phyloP scores from a whole-genome alignment of 805 yeast species.

The Maudiozyma bulderi region DNA sequence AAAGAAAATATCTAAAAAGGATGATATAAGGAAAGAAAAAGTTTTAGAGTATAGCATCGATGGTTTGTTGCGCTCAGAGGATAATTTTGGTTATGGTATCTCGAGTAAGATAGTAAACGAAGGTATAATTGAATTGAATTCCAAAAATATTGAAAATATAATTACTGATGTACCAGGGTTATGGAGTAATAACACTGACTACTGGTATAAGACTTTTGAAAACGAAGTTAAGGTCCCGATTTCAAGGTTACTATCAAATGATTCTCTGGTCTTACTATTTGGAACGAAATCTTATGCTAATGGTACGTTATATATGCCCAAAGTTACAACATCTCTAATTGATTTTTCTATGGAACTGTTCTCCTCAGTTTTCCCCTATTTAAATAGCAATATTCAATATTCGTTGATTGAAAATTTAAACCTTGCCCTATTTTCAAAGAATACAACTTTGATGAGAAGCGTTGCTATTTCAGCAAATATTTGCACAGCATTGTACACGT shows the following conservation, averaged over 20 bases:
- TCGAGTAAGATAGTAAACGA: slow-evolving; percentile 38
- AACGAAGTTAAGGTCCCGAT: slow-evolving; percentile 30
- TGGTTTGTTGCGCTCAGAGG: slow-evolving; percentile 24
- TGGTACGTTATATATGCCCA: slow-evolving; percentile 28
- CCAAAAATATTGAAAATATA: slow-evolving; percentile 7
- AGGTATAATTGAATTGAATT: slow-evolving; percentile 32
- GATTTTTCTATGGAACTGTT: slow-evolving; percentile 75
- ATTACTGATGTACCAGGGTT: slow-evolving; percentile 21
- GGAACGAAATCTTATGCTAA: slow-evolving; percentile 11
- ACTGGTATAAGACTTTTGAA: slow-evolving; percentile 32
- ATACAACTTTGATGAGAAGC: slow-evolving; percentile 26
- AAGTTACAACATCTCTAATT: slow-evolving; percentile 45
- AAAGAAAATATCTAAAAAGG: slow-evolving; percentile 10
- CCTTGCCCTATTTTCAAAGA: slow-evolving; percentile 39
- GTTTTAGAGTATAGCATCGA: slow-evolving; percentile 14
- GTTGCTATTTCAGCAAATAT: slow-evolving; percentile 52
- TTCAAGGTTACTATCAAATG: slow-evolving; percentile 34
- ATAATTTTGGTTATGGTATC: slow-evolving; percentile 43
- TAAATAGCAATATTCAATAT: slow-evolving; percentile 72
- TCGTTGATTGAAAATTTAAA: slow-evolving; percentile 79
- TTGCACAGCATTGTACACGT: slow-evolving; percentile 53
- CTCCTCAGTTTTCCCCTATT: slow-evolving; percentile 55
- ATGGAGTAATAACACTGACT: slow-evolving; percentile 17
- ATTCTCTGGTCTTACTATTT: slow-evolving; percentile 31
- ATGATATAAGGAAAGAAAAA: slow-evolving; percentile 9